Base-by-base conservation (phyloP, 2,329 filamentous ascomycete genomes). In the Ceratocystis ficicola region DNA sequence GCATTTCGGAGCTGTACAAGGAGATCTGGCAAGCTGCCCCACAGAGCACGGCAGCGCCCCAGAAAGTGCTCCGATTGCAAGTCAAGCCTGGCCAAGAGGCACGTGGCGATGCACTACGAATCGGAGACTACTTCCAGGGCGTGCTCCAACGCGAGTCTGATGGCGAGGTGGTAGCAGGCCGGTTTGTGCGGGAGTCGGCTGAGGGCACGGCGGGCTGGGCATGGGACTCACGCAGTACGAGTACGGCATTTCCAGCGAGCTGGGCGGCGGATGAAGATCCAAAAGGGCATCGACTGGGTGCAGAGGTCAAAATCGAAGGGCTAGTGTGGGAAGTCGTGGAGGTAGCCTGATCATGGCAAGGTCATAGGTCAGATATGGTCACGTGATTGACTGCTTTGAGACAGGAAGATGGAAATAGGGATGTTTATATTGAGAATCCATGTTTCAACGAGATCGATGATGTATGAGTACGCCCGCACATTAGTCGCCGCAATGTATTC, bases 1-100 rank as follows among this genome's bases (percentile, higher is more conserved):
- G 81, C 0, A 52, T 70, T 0, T 72, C 78, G 48, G 79, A 78
- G 8, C 74, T 75, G 0, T 90, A 91, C 69, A 86, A 89, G 72
- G 87, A 90, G 73, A 72, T 87, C 1, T 89, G 86, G 86, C 41
- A 44, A 20, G 25, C 50, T 3, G 65, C 55, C 22, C 30, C 28
- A 32, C 62, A 64, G 30, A n/a, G 17, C 12, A 15, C 30, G 17
- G 30, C 50, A 30, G 25, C 46, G 46, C 25, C 30, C n/a, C 30
- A 15, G n/a, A 25, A n/a, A 10, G 41, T 57, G 44, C 25, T 65
- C 5, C 55, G 55, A 2, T 36, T 65, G 7, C 44, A 28, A 15
- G 52, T 32, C 28, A 59, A 46, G 25, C 22, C 28, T 15, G 55
- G 25, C 30, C 55, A 61, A n/a, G 25, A 25, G 17, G 55, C 55